Evolutionary conservation across 2,329 filamentous ascomycete genomes (phyloP).

Genomic region (Pseudogymnoascus sp.): DNA sequence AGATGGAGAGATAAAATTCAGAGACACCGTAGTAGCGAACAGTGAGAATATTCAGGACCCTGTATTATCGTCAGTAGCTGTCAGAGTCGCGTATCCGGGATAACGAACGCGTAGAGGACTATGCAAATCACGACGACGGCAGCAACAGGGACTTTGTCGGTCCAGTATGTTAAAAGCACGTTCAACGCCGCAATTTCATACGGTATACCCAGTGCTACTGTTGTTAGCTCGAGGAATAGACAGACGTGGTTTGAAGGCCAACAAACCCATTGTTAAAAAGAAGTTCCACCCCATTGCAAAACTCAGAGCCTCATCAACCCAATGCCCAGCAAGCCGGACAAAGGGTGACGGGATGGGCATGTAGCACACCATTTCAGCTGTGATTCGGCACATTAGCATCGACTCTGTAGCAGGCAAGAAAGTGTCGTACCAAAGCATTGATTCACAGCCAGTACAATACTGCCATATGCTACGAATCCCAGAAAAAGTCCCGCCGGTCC

Average conservation of each 20-base stretch:
- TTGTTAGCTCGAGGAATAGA: conserved; percentile 25
- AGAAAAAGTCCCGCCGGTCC: conserved; percentile 48
- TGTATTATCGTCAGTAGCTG: neutral
- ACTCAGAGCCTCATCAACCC: conserved; percentile 45
- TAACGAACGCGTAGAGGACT: conserved; percentile 27
- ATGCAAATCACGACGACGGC: conserved; percentile 31
- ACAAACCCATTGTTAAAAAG: conserved; percentile 37
- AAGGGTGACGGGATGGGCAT: conserved; percentile 44
- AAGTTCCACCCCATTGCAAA: conserved; percentile 51
- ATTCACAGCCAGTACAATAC: conserved; percentile 42
- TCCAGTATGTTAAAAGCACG: conserved; percentile 33
- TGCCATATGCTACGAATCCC: conserved; percentile 42
- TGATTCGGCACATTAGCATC: conserved; percentile 26
- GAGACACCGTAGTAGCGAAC: conserved; percentile 51
- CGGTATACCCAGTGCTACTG: conserved; percentile 39
- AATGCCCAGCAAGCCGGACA: conserved; percentile 44
- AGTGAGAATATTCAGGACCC: conserved; percentile 46
- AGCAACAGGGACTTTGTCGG: conserved; percentile 30
- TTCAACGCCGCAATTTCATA: conserved; percentile 36
- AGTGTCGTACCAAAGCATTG: conserved; percentile 10
- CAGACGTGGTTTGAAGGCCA: neutral
- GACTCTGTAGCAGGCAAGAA: conserved; percentile 35
- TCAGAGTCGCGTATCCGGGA: neutral
- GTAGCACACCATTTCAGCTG: conserved; percentile 51
- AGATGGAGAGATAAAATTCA: conserved; percentile 52